Evolutionary conservation across 2,329 filamentous ascomycete genomes (phyloP), one percentile per base, ranked within the genome.

Genomic region (Pseudogymnoascus sp.): DNA sequence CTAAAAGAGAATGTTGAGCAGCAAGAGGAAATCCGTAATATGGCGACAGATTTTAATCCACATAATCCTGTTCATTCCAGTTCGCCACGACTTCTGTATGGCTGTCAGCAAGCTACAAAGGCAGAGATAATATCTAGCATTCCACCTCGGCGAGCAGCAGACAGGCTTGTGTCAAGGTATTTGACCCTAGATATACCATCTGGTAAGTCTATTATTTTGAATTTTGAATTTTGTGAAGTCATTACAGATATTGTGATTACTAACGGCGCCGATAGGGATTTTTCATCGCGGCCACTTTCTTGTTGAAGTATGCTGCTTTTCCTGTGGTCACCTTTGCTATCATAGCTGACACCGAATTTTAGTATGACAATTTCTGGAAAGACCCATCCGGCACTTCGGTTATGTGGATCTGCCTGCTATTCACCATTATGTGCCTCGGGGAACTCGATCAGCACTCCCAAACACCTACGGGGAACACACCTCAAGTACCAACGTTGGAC

Each of bases 351-450:
- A 63, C 66, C 52, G 61, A 66, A 62, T 67, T 65, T 67, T 60
- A 73, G 71, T 73, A 72, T 33, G 66, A 66, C 14, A 64, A 63
- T 28, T 72, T 72, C 58, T 73, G 71, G 71, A 35, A 42, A 7
- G 33, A 71, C 28, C 70, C 70, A n/a, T 22, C 61, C 3, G 52
- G 58, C 60, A 66, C 65, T 60, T 61, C 67, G 33, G 65, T 68
- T 59, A 62, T 62, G 62, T 69, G 67, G 68, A 63, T 69, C 35
- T 68, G 67, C 52, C 66, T 69, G 35, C 58, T 69, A 61, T 68
- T 69, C 64, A 62, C 64, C 60, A 69, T 69, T 61, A 49, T 69
- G 62, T 69, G 60, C 62, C 60, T 69, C 62, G 63, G 65, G 63
- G 63, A 68, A 52, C 25, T 52, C 5, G 14, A 52, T 11, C 25